Percentiles rank a stretch among this genome's conserved stretches.
Conservation (phyloP, 2,329 filamentous ascomycete genomes). For the Fusarium graminum region DNA sequence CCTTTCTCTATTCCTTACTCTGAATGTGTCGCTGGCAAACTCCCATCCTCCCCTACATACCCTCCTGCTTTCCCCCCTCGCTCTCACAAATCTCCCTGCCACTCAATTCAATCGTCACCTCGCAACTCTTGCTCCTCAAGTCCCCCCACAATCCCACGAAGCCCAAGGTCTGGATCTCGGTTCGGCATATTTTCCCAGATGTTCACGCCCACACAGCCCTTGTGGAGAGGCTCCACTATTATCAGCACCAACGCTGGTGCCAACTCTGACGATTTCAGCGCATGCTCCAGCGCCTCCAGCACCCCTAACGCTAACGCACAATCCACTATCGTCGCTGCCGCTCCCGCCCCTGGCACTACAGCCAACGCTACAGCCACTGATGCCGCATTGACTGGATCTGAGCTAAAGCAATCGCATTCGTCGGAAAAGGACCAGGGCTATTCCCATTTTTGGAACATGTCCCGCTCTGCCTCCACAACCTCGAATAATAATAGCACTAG, state of each 20-base stretch:
- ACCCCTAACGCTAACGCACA: conserved; percentile 35
- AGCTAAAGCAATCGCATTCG: conserved; percentile 35
- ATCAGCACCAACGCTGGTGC: conserved; percentile 23
- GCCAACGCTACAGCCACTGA: conserved; percentile 40
- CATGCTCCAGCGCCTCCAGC: conserved; percentile 32
- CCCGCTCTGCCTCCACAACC: conserved; percentile 45
- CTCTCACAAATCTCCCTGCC: conserved; percentile 19
- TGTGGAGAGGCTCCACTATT: conserved; percentile 44
- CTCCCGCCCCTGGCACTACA: conserved; percentile 27
- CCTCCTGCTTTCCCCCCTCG: conserved; percentile 19
- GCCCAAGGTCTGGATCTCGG: conserved; percentile 41
- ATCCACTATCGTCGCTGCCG: conserved; percentile 24
- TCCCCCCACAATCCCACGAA: conserved; percentile 48
- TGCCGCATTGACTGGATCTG: conserved; percentile 35
- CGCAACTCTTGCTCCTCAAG: conserved; percentile 45
- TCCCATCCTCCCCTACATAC: conserved; percentile 32
- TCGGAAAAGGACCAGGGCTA: conserved; percentile 34
- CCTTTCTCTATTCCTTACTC: conserved; percentile 34
- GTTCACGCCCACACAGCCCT: conserved; percentile 46
- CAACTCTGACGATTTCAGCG: conserved; percentile 23
- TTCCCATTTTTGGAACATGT: conserved; percentile 49
- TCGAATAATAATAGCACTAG: conserved; percentile 48
- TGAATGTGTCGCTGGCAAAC: conserved; percentile 28
- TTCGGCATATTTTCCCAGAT: conserved; percentile 48
- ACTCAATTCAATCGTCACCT: conserved; percentile 42